Percentiles rank a stretch among this genome's conserved stretches.
phyloP scores from a whole-genome alignment of 768 basidiomycete genomes.

The Amanita exitialis region DNA sequence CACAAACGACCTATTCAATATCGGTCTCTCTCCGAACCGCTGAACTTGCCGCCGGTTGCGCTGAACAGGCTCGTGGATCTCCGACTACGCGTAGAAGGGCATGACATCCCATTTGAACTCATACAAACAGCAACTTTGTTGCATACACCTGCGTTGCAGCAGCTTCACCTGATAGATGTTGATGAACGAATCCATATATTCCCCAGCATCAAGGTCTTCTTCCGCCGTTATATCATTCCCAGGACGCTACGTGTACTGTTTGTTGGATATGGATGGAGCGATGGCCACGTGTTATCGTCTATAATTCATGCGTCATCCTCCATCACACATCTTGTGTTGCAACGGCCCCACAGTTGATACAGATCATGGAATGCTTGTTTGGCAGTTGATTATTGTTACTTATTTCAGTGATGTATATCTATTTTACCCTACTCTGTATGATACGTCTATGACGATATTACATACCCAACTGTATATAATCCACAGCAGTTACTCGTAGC shows the following conservation, averaged over 20 bases:
- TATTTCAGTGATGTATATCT: neutral
- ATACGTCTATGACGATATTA: neutral
- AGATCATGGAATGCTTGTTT: neutral
- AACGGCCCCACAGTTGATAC: neutral
- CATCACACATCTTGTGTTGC: constrained; percentile 22
- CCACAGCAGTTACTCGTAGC: neutral
- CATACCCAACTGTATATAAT: neutral
- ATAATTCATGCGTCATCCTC: constrained; percentile 23
- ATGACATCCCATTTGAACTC: constrained; percentile 55
- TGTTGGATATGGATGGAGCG: constrained; percentile 39
- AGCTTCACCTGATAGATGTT: constrained; percentile 38
- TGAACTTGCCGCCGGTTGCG: constrained; percentile 19
- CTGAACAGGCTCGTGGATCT: constrained; percentile 39
- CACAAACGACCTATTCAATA: constrained; percentile 18
- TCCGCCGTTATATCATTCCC: constrained; percentile 32
- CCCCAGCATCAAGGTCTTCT: constrained; percentile 34
- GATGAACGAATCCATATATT: constrained; percentile 27
- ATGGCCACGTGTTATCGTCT: constrained; percentile 27
- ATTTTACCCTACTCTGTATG: neutral
- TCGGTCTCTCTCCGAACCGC: constrained; percentile 8
- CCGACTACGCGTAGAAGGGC: constrained; percentile 38
- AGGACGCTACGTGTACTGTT: constrained; percentile 26
- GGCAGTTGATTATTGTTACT: neutral
- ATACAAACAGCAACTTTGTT: constrained; percentile 40
- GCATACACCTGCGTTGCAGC: constrained; percentile 34